These are phyloP conservation scores for Syncephalastrum monosporum DNA, from an alignment of 371 early-diverging fungal genomes.

Conservation along the genomic window DNA sequence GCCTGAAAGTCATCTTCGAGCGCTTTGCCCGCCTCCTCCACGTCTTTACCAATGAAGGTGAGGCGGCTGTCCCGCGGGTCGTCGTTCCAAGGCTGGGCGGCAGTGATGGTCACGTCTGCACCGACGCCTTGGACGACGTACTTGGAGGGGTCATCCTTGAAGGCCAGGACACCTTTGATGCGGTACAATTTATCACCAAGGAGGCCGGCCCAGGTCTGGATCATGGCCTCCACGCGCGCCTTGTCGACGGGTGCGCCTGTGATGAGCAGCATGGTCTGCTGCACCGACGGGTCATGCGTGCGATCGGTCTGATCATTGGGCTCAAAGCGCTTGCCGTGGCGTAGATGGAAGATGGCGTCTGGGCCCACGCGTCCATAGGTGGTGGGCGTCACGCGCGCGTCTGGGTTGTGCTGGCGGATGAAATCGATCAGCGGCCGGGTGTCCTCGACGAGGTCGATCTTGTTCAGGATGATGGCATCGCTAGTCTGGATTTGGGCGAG, in stretches of 20 bases:
- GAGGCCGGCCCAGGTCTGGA: constrained; percentile 7
- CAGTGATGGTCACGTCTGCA: constrained; percentile 16
- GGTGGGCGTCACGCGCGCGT: constrained; percentile 14
- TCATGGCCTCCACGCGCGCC: constrained; percentile 14
- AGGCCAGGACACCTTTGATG: constrained; percentile 31
- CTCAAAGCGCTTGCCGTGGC: constrained; percentile 7
- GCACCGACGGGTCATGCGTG: constrained; percentile 30
- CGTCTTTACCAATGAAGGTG: constrained; percentile 34
- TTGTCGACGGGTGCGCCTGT: constrained; percentile 20
- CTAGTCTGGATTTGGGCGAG: constrained; percentile 32
- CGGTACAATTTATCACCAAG: constrained; percentile 20
- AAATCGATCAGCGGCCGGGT: constrained; percentile 11
- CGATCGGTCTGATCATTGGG: constrained; percentile 16
- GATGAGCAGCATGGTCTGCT: constrained; percentile 30
- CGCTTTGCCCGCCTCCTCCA: not conserved
- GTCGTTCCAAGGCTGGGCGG: constrained; percentile 20
- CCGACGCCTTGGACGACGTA: constrained; percentile 31
- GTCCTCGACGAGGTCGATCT: constrained; percentile 24
- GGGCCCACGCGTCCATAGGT: constrained; percentile 21
- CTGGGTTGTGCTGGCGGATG: constrained; percentile 20
- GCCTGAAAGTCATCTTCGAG: no score
- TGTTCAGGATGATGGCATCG: constrained; percentile 38
- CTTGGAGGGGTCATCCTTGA: constrained; percentile 17
- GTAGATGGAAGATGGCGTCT: constrained; percentile 18
- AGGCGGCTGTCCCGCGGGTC: constrained; percentile 25